Evolutionary conservation across 2,329 filamentous ascomycete genomes (phyloP).

Genomic region (Corinectria fuckeliana): DNA sequence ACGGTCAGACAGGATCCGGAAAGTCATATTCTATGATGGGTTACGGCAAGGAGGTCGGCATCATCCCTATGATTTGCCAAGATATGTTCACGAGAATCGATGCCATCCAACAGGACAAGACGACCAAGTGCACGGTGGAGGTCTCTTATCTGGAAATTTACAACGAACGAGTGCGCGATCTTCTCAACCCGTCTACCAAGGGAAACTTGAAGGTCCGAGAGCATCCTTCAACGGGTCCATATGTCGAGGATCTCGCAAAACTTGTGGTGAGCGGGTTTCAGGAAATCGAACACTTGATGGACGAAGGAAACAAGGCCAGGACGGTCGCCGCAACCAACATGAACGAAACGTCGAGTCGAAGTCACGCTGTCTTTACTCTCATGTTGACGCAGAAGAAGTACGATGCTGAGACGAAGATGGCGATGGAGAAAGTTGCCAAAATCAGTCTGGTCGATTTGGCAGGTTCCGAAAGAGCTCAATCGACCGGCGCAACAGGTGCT

Average conservation of each 20-base stretch:
- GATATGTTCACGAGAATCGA: slow-evolving; percentile 94
- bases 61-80: slow-evolving; percentile 96
- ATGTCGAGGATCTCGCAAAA: slow-evolving; percentile 97
- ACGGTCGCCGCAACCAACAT: slow-evolving; percentile 99
- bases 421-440: slow-evolving; percentile 95
- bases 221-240: slow-evolving; percentile 95
- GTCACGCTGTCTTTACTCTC: slow-evolving; percentile 96
- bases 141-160: slow-evolving; percentile 99
- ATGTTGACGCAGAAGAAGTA: slow-evolving; percentile 93
- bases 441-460: slow-evolving; percentile 98
- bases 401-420: slow-evolving; percentile 93
- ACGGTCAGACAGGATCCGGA: slow-evolving; percentile 96
- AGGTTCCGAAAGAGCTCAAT: slow-evolving; percentile 95
- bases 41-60: slow-evolving; percentile 92
- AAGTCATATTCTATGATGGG: slow-evolving; percentile 99
- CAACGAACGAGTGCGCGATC: slow-evolving; percentile 94
- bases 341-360: slow-evolving; percentile 99
- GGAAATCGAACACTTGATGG: slow-evolving; percentile 98
- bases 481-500: slow-evolving; percentile 93
- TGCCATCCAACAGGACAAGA: slow-evolving; percentile 72
- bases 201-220: slow-evolving; percentile 97
- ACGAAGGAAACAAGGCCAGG: slow-evolving; percentile 97
- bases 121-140: slow-evolving; percentile 88
- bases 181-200: slow-evolving; percentile 94
- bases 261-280: slow-evolving; percentile 90